Base-by-base conservation (phyloP, 108 stramenopile species). In the Skeletonema costatum region DNA sequence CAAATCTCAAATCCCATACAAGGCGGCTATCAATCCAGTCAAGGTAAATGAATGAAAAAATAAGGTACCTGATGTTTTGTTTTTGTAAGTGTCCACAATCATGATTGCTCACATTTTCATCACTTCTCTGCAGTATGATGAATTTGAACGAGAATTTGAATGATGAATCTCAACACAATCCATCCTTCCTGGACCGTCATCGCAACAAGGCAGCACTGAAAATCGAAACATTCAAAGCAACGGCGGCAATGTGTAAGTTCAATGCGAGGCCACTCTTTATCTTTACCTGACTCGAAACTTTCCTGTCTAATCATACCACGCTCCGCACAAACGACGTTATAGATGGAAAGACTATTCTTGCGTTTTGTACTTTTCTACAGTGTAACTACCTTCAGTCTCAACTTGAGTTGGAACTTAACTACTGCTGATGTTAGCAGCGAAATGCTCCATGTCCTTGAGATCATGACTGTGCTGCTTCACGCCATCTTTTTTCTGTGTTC, bases 371-470 rank as follows among this genome's bases (percentile, higher is more conserved):
- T 51, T 69, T n/a, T 81, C 12, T 32, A 71, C n/a, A 75, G 78
- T 30, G 65, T 83, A 9, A 56, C 66, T 11, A 11, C 77, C 8
- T 75, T 82, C 42, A 72, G 68, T 13, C 58, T 81, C 2, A 74
- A 53, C 17, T 17, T 86, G 29, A 82, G 81, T 31, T 86, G 73
- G 77, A 86, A 78, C 69, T 82, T 73, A 17, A 70, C 70, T 14
- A 35, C 63, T 13, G 38, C 79, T 51, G 69, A 74, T 30, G 14
- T 82, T 11, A 29, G 67, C 17, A 75, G 38, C 82, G 85, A 59
- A 33, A 5, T 35, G 33, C 33, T 39, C 13, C 63, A 33, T 7
- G 32, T 56, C n/a, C 35, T 86, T 41, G 65, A 82, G 69, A 31
- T 64, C 12, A 35, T 78, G 25, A 86, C 85, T 58, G 32, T 82